Base-by-base conservation (phyloP, 306 rosid genomes). In the Psophocarpus tetragonolobus region DNA sequence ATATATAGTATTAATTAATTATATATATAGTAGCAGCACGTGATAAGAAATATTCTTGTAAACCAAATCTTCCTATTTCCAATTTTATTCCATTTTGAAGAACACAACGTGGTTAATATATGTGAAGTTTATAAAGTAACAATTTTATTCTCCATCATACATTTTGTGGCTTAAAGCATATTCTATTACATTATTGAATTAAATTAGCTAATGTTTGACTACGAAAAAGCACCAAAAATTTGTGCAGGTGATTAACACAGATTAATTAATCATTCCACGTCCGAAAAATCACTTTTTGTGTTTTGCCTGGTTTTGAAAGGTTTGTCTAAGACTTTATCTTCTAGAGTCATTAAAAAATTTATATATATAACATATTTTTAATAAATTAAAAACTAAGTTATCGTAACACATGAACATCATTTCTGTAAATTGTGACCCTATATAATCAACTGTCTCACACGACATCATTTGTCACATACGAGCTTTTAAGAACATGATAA, bases 131-230 rank as follows among this genome's bases (percentile, higher is more conserved):
- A 45, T 18, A 39, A 73, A 57, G 57, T 38, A 56, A 56, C 11
- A 63, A 47, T 0, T 20, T 45, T 45, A 33, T 32, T 62, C 36
- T 58, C 42, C n/a, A 44, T 61, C 6, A 44, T 18, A 30, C 80
- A 45, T 30, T 60, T 21, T 75, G 36, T 75, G 62, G 20, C 29
- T 32, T 8, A 41, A 64, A 29, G 4, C 69, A 54, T 73, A 50
- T 73, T 14, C 14, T 29, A 38, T 39, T 18, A 39, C 51, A 64
- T 65, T 73, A 65, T 66, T 73, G 80, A n/a, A 73, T 30, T 33
- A 20, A 51, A 73, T 30, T 33, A 20, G 39, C 63, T 11, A 15
- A 21, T 53, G 47, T 26, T 42, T 32, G 50, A 62, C 50, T 2
- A 23, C 5, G 4, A 6, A 63, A 47, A 71, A 23, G 50, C 47